phyloP scores from a whole-genome alignment of 495 filamentous ascomycete genomes.

The Chlorociboria aeruginascens region DNA sequence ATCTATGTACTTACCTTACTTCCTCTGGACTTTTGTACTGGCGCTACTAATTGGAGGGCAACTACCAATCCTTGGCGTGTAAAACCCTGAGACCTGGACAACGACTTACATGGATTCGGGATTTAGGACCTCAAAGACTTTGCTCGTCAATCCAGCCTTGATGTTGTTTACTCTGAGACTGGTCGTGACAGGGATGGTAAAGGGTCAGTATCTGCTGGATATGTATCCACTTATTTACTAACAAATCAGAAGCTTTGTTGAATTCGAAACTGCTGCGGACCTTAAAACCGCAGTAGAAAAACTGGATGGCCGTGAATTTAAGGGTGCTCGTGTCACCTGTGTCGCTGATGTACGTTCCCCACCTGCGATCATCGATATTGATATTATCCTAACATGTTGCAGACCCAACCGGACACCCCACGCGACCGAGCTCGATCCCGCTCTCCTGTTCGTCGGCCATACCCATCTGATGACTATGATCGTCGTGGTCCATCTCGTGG shows the following conservation, averaged over 20 bases:
- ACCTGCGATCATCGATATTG: background rate
- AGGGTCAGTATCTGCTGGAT: constrained; percentile 54
- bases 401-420: constrained; percentile 53
- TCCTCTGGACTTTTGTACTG: constrained; percentile 10
- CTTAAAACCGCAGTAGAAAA: constrained; percentile 85
- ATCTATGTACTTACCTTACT: constrained; percentile 13
- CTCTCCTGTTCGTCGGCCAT: constrained; percentile 60
- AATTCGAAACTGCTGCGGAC: constrained; percentile 88
- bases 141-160: constrained; percentile 88
- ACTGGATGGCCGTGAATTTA: constrained; percentile 84
- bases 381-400: background rate
- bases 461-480: constrained; percentile 64
- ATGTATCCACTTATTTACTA: constrained; percentile 11
- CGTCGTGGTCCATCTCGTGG: constrained; percentile 67
- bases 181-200: constrained; percentile 83
- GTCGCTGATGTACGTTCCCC: constrained; percentile 61
- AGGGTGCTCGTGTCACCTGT: constrained; percentile 72
- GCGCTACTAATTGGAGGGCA: constrained; percentile 13
- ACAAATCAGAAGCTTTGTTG: constrained; percentile 65
- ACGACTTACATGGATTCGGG: constrained; percentile 47
- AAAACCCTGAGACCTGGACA: constrained; percentile 27
- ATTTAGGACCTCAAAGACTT: constrained; percentile 99
- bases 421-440: constrained; percentile 66
- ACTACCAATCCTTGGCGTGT: constrained; percentile 17
- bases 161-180: constrained; percentile 97